A percentile compares a stretch with the other conserved stretches of the same genome.
Conservation (phyloP, 768 basidiomycete genomes). For the Asterophora parasitica region DNA sequence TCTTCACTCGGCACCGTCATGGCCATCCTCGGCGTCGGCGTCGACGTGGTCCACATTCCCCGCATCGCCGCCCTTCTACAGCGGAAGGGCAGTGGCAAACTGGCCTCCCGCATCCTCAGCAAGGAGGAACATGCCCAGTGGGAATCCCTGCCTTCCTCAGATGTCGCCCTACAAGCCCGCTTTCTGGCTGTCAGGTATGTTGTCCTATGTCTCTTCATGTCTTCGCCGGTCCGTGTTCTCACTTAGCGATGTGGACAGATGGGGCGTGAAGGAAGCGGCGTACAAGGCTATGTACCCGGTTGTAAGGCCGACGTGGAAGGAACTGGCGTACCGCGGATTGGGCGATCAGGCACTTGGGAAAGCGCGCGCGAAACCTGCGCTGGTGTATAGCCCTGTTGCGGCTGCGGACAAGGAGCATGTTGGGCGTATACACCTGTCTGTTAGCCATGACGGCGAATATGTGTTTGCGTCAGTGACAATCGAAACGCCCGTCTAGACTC, state of each 20-base stretch:
- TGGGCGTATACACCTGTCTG: conserved; percentile 56
- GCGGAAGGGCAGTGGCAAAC: conserved; percentile 35
- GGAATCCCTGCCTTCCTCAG: conserved; percentile 22
- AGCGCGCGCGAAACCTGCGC: conserved; percentile 26
- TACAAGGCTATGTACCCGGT: conserved; percentile 80
- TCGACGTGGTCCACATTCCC: conserved; percentile 67
- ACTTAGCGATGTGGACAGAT: conserved; percentile 31
- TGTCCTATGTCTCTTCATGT: background rate
- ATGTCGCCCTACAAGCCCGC: conserved; percentile 25
- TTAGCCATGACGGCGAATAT: conserved; percentile 82
- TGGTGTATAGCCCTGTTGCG: conserved; percentile 40
- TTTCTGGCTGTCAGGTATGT: conserved; percentile 74
- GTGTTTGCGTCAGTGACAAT: conserved; percentile 63
- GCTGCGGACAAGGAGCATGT: conserved; percentile 15
- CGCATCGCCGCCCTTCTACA: conserved; percentile 54
- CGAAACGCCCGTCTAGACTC: conserved; percentile 31
- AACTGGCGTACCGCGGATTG: conserved; percentile 48
- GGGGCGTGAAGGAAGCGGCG: conserved; percentile 80
- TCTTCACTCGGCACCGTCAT: no score
- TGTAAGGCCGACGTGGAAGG: conserved; percentile 66
- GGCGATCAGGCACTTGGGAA: conserved; percentile 14
- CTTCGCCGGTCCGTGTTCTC: no score
- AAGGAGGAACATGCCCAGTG: conserved; percentile 39
- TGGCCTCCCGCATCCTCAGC: conserved; percentile 66
- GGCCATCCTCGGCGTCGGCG: conserved; percentile 70